Evolutionary conservation across 2,329 filamentous ascomycete species (phyloP).

Genomic region (Diaporthe humulicola): DNA sequence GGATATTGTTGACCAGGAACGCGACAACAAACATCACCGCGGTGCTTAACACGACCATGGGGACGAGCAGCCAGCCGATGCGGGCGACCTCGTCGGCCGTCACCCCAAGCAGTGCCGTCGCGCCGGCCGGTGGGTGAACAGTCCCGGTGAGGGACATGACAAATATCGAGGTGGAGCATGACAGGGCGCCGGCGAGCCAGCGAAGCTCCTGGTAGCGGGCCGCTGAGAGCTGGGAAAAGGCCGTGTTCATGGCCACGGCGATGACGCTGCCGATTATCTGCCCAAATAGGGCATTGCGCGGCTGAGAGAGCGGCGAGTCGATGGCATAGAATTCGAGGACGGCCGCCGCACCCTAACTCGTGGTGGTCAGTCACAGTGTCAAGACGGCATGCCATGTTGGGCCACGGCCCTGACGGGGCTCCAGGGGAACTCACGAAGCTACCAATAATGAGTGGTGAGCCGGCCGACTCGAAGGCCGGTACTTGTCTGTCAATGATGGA

Average conservation of each 20-base stretch:
- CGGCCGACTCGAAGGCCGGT: constrained; percentile 63
- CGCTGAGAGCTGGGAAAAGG: constrained; percentile 67
- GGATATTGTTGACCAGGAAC: constrained; percentile 77
- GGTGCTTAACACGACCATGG: constrained; percentile 72
- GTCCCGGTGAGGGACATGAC: constrained; percentile 80
- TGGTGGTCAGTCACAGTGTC: constrained; percentile 13
- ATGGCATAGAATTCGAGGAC: constrained; percentile 82
- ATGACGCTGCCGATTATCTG: constrained; percentile 73
- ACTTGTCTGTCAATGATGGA: constrained; percentile 68
- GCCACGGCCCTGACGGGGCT: background rate
- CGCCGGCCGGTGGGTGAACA: constrained; percentile 80
- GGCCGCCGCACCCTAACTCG: constrained; percentile 76
- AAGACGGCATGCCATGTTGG: background rate
- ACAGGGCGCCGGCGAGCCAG: constrained; percentile 75
- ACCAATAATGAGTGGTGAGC: constrained; percentile 73
- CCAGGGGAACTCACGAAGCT: constrained; percentile 71
- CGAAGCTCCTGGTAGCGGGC: constrained; percentile 63
- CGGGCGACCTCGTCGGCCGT: constrained; percentile 65
- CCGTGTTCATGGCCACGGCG: constrained; percentile 73
- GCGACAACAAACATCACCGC: constrained; percentile 73
- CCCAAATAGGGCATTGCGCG: constrained; percentile 77
- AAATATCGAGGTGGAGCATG: constrained; percentile 73
- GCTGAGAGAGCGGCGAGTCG: constrained; percentile 79
- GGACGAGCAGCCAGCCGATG: constrained; percentile 78
- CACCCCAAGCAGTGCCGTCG: constrained; percentile 78